Percentiles rank a stretch among this genome's conserved stretches.
Conservation (phyloP, 768 basidiomycete species). For the Calocera cornea region DNA sequence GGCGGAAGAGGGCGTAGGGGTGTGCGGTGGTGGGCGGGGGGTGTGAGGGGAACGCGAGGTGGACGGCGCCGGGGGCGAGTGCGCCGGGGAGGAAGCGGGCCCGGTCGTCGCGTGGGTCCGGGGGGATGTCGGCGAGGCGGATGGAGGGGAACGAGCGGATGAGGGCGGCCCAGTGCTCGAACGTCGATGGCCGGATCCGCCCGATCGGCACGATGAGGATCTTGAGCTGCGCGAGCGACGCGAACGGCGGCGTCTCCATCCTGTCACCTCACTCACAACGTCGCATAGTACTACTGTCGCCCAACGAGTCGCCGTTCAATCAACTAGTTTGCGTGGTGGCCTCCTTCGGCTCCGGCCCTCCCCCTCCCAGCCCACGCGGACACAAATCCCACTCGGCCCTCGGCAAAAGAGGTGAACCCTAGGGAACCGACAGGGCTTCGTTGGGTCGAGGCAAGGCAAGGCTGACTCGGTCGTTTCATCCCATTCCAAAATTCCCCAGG, state of each 20-base stretch:
- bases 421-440: too few species aligned
- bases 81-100: slow-evolving; percentile 73
- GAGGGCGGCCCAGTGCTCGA: slow-evolving; percentile 59
- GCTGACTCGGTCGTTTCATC: too few species aligned
- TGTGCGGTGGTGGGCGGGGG: slow-evolving; percentile 56
- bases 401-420: too few species aligned
- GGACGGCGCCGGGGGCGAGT: slow-evolving; percentile 64
- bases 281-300: too few species aligned
- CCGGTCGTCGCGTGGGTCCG: slow-evolving; percentile 58
- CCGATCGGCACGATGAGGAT: slow-evolving; percentile 82
- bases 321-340: too few species aligned
- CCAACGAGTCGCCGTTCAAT: too few species aligned
- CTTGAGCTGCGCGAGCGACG: slow-evolving; percentile 71
- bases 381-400: too few species aligned
- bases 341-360: too few species aligned
- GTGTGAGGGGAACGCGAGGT: slow-evolving; percentile 64
- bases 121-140: slow-evolving; percentile 69
- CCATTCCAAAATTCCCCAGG: too few species aligned
- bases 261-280: neutral
- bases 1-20: slow-evolving; percentile 57
- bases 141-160: slow-evolving; percentile 61
- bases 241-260: slow-evolving; percentile 34
- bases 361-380: too few species aligned
- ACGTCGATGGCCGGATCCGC: slow-evolving; percentile 49
- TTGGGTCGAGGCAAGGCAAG: too few species aligned